Base-by-base conservation (phyloP, 768 basidiomycete genomes). In the Termitomyces bulborhizus region DNA sequence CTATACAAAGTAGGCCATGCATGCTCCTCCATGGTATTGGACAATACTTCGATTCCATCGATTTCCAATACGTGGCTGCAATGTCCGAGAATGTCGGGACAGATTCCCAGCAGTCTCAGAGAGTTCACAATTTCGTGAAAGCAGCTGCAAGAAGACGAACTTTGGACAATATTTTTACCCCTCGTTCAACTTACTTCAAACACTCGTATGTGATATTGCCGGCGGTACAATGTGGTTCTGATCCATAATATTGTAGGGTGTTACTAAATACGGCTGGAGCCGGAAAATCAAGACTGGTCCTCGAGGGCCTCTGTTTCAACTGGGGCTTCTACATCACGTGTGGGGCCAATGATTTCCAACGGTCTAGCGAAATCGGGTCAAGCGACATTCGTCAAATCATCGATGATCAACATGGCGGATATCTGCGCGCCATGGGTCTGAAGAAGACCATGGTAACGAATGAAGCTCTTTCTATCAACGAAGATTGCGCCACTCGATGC, bases 1-100 rank as follows among this genome's bases (percentile, higher is more conserved):
- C 83, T 82, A 74, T 88, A 83, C 42, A 81, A 69, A 7, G 81
- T 2, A n/a, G n/a, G 18, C 51, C 41, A 5, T 51, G 31, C 26
- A 26, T 51, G 11, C 51, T 51, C 31, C 51, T 51, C 11, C 51
- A 51, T 21, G 27, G 29, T 13, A 27, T 51, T 51, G 51, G 51
- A 13, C 32, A 36, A 49, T 18, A 21, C 13, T 3, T 32, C 11
- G 8, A 48, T 41, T 41, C 40, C 40, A 18, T 7, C 6, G n/a
- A 41, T 41, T n/a, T n/a, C n/a, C n/a, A n/a, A n/a, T n/a, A n/a
- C n/a, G 9, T 8, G 18, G 18, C 8, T 41, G 40, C n/a, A 18
- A 8, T 4, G n/a, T 41, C 40, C n/a, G 18, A 41, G n/a, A 18
- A 9, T 18, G n/a, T 6, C 7, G n/a, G 1, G n/a, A n/a, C 40